Percentiles rank a stretch among this genome's conserved stretches.
phyloP scores from a whole-genome alignment of 805 yeast genomes.

The Pachysolen tannophilus region DNA sequence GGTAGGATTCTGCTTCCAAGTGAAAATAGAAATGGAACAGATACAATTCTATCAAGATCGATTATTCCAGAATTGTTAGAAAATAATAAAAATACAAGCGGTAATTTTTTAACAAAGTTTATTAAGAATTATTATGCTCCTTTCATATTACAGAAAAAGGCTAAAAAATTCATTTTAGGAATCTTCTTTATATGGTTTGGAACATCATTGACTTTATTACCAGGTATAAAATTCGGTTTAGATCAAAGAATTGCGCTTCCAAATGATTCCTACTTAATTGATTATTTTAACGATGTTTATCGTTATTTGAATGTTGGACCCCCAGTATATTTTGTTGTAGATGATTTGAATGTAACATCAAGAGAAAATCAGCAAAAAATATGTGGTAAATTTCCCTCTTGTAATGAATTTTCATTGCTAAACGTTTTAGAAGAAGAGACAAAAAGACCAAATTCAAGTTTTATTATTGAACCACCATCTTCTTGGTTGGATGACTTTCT shows the following conservation, averaged over 20 bases:
- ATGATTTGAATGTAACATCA: slow-evolving; percentile 53
- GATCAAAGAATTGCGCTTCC: slow-evolving; percentile 92
- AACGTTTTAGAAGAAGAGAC: slow-evolving; percentile 83
- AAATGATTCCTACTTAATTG: slow-evolving; percentile 67
- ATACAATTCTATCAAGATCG: not conserved
- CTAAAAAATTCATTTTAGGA: slow-evolving; percentile 39
- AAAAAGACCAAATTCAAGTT: slow-evolving; percentile 53
- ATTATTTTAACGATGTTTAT: slow-evolving; percentile 73
- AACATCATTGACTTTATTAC: slow-evolving; percentile 59
- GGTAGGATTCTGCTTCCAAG: slow-evolving; percentile 3
- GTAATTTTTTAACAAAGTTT: slow-evolving; percentile 26
- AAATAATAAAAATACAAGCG: slow-evolving; percentile 14
- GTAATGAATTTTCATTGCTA: slow-evolving; percentile 69
- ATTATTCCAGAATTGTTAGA: slow-evolving; percentile 14
- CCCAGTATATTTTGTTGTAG: slow-evolving; percentile 82
- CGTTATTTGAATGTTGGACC: slow-evolving; percentile 79
- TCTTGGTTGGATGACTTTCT: slow-evolving; percentile 92
- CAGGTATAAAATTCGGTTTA: slow-evolving; percentile 66
- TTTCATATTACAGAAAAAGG: slow-evolving; percentile 38
- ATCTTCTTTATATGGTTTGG: slow-evolving; percentile 59
- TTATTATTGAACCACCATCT: slow-evolving; percentile 74
- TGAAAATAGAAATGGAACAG: slow-evolving; percentile 6
- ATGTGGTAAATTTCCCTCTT: slow-evolving; percentile 84
- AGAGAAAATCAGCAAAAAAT: slow-evolving; percentile 59
- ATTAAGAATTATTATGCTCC: slow-evolving; percentile 52